Conservation (phyloP, 306 rosid species). For the Potentilla sterilis region DNA sequence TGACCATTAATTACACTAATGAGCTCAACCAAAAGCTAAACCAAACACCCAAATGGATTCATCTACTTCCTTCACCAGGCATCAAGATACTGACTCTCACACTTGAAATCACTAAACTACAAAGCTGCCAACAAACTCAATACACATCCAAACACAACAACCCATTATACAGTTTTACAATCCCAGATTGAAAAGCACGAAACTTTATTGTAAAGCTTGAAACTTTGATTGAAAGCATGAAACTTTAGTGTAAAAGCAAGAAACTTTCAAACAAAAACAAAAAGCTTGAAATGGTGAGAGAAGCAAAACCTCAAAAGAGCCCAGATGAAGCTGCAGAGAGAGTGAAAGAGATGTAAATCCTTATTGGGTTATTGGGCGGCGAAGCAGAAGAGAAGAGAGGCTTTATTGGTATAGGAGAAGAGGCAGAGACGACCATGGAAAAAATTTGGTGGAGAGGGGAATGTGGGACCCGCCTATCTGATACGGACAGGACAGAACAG, state of each 20-base stretch:
- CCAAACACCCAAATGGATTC: neutral
- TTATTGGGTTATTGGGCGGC: neutral
- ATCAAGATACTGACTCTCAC: neutral
- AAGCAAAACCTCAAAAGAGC: conserved; percentile 9
- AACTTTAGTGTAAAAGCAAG: neutral
- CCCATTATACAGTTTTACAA: neutral
- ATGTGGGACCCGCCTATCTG: conserved; percentile 17
- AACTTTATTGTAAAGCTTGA: neutral
- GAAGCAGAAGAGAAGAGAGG: neutral
- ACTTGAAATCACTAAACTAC: neutral
- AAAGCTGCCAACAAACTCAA: neutral
- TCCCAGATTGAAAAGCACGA: neutral
- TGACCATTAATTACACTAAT: neutral
- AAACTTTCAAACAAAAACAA: neutral
- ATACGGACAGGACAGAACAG: conserved; percentile 13
- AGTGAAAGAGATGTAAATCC: neutral
- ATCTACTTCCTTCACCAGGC: neutral
- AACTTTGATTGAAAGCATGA: neutral
- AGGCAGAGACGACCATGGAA: neutral
- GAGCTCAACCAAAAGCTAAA: neutral
- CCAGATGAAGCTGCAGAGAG: conserved; percentile 13
- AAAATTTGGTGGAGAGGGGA: neutral
- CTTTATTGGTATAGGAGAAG: conserved; percentile 18
- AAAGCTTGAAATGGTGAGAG: neutral
- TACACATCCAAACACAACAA: neutral